Conservation (phyloP, 306 rosid species). For the Prunus davidiana region DNA sequence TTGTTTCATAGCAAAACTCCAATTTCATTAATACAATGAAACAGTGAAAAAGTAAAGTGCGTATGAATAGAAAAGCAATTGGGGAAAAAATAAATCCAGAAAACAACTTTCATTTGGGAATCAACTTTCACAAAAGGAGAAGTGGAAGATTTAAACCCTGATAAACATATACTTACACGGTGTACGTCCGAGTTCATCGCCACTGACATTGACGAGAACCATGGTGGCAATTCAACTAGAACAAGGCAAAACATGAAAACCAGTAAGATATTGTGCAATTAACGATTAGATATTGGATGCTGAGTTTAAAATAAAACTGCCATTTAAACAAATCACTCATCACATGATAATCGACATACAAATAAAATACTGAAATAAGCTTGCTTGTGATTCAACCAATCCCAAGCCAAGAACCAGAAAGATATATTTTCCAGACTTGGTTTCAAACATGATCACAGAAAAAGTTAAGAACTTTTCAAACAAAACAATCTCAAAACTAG, state of each 20-base stretch:
- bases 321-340: neutral
- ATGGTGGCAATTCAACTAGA: slow-evolving; percentile 87
- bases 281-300: neutral
- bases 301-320: neutral
- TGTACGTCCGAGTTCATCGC: slow-evolving; percentile 69
- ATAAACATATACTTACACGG: slow-evolving; percentile 65
- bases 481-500: neutral
- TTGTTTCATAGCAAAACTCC: neutral
- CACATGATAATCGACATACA: neutral
- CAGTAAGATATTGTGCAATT: slow-evolving; percentile 24
- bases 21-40: neutral
- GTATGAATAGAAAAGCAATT: neutral
- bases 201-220: slow-evolving; percentile 83
- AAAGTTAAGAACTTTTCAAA: neutral
- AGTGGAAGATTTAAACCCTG: neutral
- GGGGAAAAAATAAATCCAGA: neutral
- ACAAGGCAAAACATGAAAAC: slow-evolving; percentile 41
- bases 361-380: neutral
- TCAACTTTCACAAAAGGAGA: slow-evolving; percentile 20
- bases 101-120: neutral
- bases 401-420: neutral
- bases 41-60: neutral
- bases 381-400: neutral
- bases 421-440: neutral
- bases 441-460: neutral